Base-by-base conservation (phyloP, 2,329 filamentous ascomycete genomes). In the Microsporum canis region DNA sequence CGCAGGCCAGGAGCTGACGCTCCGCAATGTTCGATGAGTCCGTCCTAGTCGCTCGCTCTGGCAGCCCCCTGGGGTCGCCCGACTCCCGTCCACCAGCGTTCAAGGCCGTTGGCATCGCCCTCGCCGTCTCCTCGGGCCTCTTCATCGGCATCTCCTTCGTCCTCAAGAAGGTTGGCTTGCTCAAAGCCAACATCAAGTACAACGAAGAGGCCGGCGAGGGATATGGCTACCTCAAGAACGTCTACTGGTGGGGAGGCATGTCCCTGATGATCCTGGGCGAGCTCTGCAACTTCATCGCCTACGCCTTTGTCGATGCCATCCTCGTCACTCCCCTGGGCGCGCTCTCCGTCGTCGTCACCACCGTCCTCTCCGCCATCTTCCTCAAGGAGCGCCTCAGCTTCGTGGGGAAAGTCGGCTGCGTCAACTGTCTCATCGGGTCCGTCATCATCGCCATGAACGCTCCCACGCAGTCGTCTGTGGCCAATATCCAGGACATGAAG, bases 81-180 rank as follows among this genome's bases (percentile, higher is more conserved):
- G 60, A 61, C 47, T 67, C 66, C 7, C 78, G 82, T 27, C 84
- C 84, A 0, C 73, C 80, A 7, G 76, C 78, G 38, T 97, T 88
- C 81, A 97, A 96, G 72, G 84, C 86, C 31, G 83, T 97, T 66
- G 94, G 94, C 60, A 89, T 99, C 64, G 80, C 85, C 27, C 80
- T 99, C 39, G 94, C 94, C 14, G 82, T 96, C 62, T 84, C 85
- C 36, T 97, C 92, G 0, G 94, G 94, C 47, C 73, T 89, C 62
- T 97, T 97, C 72, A 99, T 99, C 71, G 94, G 94, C 60, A 82
- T 88, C 12, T 97, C 92, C 0, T 99, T 97, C 73, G 91, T 97
- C 33, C 77, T 99, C 70, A 97, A 97, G 77, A 99, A 99, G 77
- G 81, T 89, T 63, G 94, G 94, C 3, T 77, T 99, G 67, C 80